Conservation (phyloP, 306 rosid species). For the peach (Prunus persica) region Prunus_persica_NCBIv2 NC_034016.1:18790501-18791000, state of each 20-base stretch:
- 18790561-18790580: constrained; percentile 5
- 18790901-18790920: constrained; percentile 4
- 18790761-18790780: background rate
- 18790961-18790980: constrained; percentile 14
- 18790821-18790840: background rate
- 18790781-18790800: constrained; percentile 4
- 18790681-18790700: constrained; percentile 9
- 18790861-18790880: constrained; percentile 7
- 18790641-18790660: constrained; percentile 7
- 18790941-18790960: constrained; percentile 6
- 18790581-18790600: constrained; percentile 15
- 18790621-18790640: constrained; percentile 6
- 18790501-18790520: constrained; percentile 6
- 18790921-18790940: constrained; percentile 4
- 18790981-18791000: background rate
- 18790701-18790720: constrained; percentile 15
- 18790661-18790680: constrained; percentile 7
- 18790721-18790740: background rate
- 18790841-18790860: background rate
- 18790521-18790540: constrained; percentile 10
- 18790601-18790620: background rate
- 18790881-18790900: background rate
- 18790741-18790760: constrained; percentile 10
- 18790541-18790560: background rate
- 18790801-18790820: constrained; percentile 1